phyloP scores from a whole-genome alignment of 805 yeast genomes.

The Candida chauliodis region DNA sequence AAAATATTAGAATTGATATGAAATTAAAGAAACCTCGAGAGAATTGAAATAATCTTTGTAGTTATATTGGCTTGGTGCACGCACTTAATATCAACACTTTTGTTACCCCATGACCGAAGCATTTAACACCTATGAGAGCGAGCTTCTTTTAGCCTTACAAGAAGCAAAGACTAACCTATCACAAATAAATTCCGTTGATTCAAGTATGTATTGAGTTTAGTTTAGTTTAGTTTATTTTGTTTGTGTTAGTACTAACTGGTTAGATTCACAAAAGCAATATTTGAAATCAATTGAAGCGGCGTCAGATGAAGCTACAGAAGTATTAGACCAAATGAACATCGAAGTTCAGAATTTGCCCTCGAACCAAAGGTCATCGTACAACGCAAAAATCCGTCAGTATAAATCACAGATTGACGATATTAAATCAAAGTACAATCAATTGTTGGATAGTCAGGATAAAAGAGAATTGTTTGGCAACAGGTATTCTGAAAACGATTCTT shows the following conservation, averaged over 20 bases:
- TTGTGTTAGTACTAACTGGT: constrained; percentile 17
- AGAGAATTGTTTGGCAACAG: constrained; percentile 65
- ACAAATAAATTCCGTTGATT: constrained; percentile 47
- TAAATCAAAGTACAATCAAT: constrained; percentile 51
- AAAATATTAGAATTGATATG: too few relatives aligned
- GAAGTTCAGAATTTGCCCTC: constrained; percentile 87
- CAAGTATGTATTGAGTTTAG: constrained; percentile 35
- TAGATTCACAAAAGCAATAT: constrained; percentile 50
- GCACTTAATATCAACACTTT: too few relatives aligned
- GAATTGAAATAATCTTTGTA: background rate
- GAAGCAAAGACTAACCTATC: constrained; percentile 67
- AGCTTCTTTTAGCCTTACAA: constrained; percentile 63
- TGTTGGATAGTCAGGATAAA: constrained; percentile 70
- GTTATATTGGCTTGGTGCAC: background rate
- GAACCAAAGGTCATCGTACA: constrained; percentile 61
- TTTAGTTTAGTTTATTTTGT: too few relatives aligned
- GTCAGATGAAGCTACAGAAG: constrained; percentile 77
- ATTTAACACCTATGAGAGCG: constrained; percentile 64
- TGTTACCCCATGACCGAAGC: constrained; percentile 50
- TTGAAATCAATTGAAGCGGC: constrained; percentile 61
- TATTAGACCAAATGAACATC: constrained; percentile 80
- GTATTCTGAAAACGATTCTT: constrained; percentile 36
- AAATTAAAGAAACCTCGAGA: too few relatives aligned
- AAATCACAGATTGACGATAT: constrained; percentile 54
- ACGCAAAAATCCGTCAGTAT: constrained; percentile 73